A percentile compares a stretch with the other conserved stretches of the same genome.
Evolutionary conservation across 2,329 filamentous ascomycete genomes (phyloP).

Genomic region (Pezizomycotina sp.): DNA sequence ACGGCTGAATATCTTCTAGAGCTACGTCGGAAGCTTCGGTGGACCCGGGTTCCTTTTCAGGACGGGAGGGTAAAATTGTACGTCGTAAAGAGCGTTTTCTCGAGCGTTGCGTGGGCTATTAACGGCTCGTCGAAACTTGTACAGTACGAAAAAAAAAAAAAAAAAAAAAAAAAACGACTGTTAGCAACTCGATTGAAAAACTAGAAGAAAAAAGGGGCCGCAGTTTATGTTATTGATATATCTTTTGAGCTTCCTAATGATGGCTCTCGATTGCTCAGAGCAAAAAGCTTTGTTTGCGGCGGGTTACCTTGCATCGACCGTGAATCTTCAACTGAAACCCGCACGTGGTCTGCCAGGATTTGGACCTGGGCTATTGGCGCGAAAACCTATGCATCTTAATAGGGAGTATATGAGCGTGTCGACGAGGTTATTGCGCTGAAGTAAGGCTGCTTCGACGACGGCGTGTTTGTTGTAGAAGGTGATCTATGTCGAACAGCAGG

Average conservation of each 20-base stretch:
- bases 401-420: constrained; percentile 53
- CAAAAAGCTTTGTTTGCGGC: too few species aligned
- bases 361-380: constrained; percentile 45
- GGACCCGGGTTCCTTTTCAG: constrained; percentile 30
- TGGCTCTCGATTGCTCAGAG: too few species aligned
- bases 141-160: too few species aligned
- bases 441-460: too few species aligned
- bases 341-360: constrained; percentile 68
- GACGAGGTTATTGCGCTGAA: constrained; percentile 65
- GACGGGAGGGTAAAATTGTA: constrained; percentile 49
- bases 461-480: too few species aligned
- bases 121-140: constrained; percentile 16
- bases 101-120: constrained; percentile 61
- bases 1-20: constrained; percentile 27
- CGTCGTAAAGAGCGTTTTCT: constrained; percentile 73
- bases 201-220: neutral
- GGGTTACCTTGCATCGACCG: constrained; percentile 76
- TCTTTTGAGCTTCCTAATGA: too few species aligned
- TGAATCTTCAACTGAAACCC: constrained; percentile 75
- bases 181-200: neutral
- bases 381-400: constrained; percentile 42
- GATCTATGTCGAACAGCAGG: too few species aligned
- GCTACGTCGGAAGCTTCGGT: constrained; percentile 25
- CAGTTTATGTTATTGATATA: neutral
- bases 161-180: too few species aligned